Evolutionary conservation across 176 grass and related monocot genomes (phyloP), one percentile per base, ranked within the genome.

Genomic region (Areca catechu): DNA sequence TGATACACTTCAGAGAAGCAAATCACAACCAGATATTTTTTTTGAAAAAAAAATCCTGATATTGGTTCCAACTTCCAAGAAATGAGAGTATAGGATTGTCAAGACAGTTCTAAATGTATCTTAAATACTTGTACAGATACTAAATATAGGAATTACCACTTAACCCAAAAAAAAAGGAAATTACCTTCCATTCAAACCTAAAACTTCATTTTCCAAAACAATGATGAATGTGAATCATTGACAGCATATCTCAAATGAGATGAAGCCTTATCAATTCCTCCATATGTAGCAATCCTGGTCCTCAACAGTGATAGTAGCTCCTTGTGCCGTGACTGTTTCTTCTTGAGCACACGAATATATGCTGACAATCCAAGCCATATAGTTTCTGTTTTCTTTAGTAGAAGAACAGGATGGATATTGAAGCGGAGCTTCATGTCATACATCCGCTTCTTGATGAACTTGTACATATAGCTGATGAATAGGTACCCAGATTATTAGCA

Each of bases 151-250:
- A 43, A 43, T 43, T 12, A 9, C 34, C 34, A 43, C 7, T 43
- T 12, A 43, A 12, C 7, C 34, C 7, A 2, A 2, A 30, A 30
- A 30, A 2, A 2, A 43, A 43, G 34, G 7, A 12, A 43, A 12
- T 43, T 43, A 12, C 34, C 7, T 34, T 43, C 34, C 34, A 43
- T 43, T 12, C 34, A 14, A 43, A 9, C 1, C 67, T 83, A 96
- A 62, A 86, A 96, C 16, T 84, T 90, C 53, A 90, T 76, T 56
- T 79, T 87, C 80, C 80, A 82, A 48, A 96, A 96, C 67, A 84
- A 57, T 3, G 86, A 96, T 0, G 91, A 96, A 59, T 90, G 91
- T 29, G 77, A 87, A 49, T 83, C 83, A 61, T 90, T 71, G 16
- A 96, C 80, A 51, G 86, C 91, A 49, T 96, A 87, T 50, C 53